A percentile compares a stretch with the other conserved stretches of the same genome.
phyloP scores from a whole-genome alignment of 176 grass and related monocot species.

The Eragrostis nindensis region DNA sequence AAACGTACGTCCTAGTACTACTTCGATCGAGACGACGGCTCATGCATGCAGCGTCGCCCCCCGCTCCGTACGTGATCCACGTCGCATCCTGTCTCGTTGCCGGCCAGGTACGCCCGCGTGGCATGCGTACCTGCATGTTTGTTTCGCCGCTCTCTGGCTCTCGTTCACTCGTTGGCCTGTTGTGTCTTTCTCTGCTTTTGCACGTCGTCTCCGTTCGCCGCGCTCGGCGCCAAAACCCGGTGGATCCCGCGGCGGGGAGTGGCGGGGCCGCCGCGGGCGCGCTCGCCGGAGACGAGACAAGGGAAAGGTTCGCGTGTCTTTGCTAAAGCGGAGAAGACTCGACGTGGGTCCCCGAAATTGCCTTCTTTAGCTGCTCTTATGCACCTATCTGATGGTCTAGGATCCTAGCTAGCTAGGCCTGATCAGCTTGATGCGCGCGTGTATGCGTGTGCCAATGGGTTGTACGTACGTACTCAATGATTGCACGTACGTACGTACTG shows the following conservation, averaged over 20 bases:
- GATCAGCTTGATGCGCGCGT: background rate
- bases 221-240: background rate
- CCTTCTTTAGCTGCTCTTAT: background rate
- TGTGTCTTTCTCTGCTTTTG: background rate
- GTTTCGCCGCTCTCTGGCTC: too few species aligned
- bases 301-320: background rate
- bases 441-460: background rate
- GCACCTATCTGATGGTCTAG: background rate
- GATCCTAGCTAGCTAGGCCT: background rate
- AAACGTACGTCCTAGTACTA: too few species aligned
- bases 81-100: constrained; percentile 27
- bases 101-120: background rate
- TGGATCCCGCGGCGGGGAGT: constrained; percentile 14
- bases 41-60: background rate
- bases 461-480: background rate
- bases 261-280: background rate
- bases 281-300: background rate
- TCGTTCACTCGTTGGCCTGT: too few species aligned
- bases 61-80: background rate
- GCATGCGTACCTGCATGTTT: too few species aligned
- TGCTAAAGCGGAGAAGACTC: background rate
- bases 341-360: background rate
- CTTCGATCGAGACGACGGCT: background rate
- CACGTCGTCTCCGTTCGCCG: background rate
- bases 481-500: background rate